Conservation (phyloP, 1,284 basidiomycete species). For the Apiotrichum veenhuisii region DNA sequence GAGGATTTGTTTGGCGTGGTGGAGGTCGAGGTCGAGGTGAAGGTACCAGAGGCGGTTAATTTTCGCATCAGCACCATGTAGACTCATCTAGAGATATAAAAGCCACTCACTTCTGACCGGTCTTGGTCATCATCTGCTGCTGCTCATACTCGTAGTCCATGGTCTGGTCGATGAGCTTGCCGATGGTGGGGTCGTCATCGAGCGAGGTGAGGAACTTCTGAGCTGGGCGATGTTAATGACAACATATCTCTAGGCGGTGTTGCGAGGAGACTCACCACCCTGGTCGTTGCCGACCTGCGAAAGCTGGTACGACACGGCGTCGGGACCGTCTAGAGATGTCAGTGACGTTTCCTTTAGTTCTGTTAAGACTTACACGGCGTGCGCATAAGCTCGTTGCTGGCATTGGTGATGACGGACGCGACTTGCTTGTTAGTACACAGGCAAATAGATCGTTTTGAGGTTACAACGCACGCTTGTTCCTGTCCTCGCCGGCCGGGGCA, state of each 20-base stretch:
- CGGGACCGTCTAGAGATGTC: conserved; percentile 5
- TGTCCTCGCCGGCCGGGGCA: conserved; percentile 49
- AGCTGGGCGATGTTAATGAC: conserved; percentile 11
- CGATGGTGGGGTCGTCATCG: conserved; percentile 20
- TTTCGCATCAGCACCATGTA: not conserved
- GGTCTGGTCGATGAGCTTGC: conserved; percentile 19
- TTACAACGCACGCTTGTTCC: conserved; percentile 13
- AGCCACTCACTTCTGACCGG: conserved; percentile 23
- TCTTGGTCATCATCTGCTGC: conserved; percentile 9
- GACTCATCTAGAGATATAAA: not conserved
- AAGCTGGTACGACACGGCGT: conserved; percentile 20
- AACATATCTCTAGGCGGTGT: conserved; percentile 1
- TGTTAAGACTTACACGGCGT: conserved; percentile 25
- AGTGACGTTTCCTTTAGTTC: not conserved
- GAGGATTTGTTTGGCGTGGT: no score
- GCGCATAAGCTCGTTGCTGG: conserved; percentile 28
- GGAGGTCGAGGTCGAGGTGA: no score
- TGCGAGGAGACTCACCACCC: conserved; percentile 33
- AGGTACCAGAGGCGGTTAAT: no score
- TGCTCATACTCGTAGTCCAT: conserved; percentile 21
- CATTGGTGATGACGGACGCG: conserved; percentile 32
- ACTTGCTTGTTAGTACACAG: conserved; percentile 2
- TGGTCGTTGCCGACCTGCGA: conserved; percentile 21
- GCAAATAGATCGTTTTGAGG: no score
- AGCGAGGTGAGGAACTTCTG: conserved; percentile 20